These are phyloP conservation scores for Tolypocladium ovalisporum DNA, from an alignment of 2,329 filamentous ascomycete species.

Conservation along the genomic window DNA sequence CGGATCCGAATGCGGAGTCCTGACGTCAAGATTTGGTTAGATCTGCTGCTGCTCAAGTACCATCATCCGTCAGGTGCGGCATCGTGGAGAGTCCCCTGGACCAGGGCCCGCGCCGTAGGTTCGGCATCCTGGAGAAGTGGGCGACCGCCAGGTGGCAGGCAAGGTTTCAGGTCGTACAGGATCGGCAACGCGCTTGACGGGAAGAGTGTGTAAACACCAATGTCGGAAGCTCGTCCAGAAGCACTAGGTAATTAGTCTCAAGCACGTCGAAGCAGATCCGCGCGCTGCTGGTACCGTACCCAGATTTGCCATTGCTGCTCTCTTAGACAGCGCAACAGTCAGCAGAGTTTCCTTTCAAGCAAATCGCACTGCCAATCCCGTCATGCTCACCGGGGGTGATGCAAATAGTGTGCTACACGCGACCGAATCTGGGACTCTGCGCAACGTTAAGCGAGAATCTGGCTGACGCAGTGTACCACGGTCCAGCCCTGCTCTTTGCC, in stretches of 20 bases:
- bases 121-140: not conserved
- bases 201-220: not conserved
- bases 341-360: not conserved
- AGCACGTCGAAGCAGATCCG: not conserved
- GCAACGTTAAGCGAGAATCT: conserved; percentile 2
- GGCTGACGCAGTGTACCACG: not conserved
- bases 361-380: not conserved
- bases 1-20: not conserved
- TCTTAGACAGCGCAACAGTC: not conserved
- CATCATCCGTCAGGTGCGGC: not conserved
- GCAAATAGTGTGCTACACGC: conserved; percentile 5
- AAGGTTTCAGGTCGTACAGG: conserved; percentile 1
- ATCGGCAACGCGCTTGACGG: not conserved
- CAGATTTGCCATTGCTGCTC: not conserved
- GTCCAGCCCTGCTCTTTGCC: not conserved
- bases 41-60: not conserved
- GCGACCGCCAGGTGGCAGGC: not conserved
- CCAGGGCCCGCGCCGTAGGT: not conserved
- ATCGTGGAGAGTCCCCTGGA: not conserved
- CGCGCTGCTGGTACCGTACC: not conserved
- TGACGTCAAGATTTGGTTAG: not conserved
- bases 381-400: not conserved
- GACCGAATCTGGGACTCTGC: conserved; percentile 6
- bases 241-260: not conserved
- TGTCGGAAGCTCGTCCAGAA: not conserved